Conservation (phyloP, 2,329 filamentous ascomycete species). For the Penicillium frequentans region DNA sequence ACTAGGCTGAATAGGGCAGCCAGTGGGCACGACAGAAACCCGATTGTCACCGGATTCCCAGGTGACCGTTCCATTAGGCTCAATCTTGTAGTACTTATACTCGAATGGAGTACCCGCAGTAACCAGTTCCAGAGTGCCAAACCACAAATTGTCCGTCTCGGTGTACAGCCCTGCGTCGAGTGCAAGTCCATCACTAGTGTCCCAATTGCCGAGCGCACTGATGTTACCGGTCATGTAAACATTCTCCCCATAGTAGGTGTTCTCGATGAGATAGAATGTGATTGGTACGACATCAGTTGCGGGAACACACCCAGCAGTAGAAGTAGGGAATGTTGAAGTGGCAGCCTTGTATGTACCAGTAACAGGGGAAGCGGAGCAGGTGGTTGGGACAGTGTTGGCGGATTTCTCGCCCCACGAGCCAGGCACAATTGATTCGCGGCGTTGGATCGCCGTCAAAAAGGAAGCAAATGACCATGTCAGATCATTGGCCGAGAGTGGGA, state of each 20-base stretch:
- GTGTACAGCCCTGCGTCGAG: constrained; percentile 3
- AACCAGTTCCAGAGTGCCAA: constrained; percentile 4
- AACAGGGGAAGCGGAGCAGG: constrained; percentile 4
- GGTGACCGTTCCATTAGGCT: background rate
- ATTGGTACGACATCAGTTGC: background rate
- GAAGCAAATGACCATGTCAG: constrained; percentile 1
- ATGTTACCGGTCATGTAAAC: constrained; percentile 3
- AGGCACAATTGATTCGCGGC: constrained; percentile 17
- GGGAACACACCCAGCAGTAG: background rate
- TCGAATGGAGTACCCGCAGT: constrained; percentile 5
- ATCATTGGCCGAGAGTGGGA: background rate
- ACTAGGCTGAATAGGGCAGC: constrained; percentile 4
- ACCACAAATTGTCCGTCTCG: constrained; percentile 5
- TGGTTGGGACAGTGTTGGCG: constrained; percentile 1
- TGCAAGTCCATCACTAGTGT: constrained; percentile 1
- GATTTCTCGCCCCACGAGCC: constrained; percentile 19
- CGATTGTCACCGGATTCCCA: constrained; percentile 4
- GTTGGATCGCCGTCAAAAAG: background rate
- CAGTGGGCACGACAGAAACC: constrained; percentile 5
- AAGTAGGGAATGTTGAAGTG: background rate
- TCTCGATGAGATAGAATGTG: constrained; percentile 8
- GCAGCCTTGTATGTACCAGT: constrained; percentile 4
- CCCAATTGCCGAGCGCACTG: constrained; percentile 5
- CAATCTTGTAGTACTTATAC: constrained; percentile 9
- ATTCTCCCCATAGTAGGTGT: constrained; percentile 7